Evolutionary conservation across 1,284 basidiomycete genomes (phyloP).

Genomic region (Xerocomus minutiporus): DNA sequence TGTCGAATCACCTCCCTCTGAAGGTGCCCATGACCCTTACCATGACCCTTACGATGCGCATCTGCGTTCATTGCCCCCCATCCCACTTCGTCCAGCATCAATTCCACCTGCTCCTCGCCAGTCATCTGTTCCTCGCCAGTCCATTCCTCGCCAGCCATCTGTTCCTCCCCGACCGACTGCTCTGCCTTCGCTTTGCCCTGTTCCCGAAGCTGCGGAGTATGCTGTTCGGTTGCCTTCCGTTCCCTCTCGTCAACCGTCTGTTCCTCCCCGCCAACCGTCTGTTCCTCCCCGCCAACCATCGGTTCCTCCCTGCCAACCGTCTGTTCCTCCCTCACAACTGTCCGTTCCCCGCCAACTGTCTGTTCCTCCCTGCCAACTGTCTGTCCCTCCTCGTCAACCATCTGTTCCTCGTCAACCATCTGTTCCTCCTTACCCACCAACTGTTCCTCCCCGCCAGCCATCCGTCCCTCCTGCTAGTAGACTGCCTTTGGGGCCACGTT

Average conservation of each 20-base stretch:
- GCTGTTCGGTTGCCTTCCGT: no score
- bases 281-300: background rate
- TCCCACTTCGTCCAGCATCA: background rate
- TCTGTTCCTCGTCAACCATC: background rate
- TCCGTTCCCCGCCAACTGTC: background rate
- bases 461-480: no score
- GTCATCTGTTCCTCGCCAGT: background rate
- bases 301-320: background rate
- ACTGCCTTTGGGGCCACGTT: no score
- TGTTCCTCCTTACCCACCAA: background rate
- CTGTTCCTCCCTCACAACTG: background rate
- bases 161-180: background rate
- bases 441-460: background rate
- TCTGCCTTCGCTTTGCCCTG: no score
- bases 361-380: background rate
- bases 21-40: no score
- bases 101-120: no score
- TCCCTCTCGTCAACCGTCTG: no score
- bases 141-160: background rate
- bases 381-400: background rate
- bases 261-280: background rate
- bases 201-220: no score
- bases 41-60: background rate
- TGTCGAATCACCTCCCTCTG: no score
- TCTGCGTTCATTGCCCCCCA: background rate